Evolutionary conservation across 2,329 filamentous ascomycete species (phyloP).

Genomic region (Nemania sp.): DNA sequence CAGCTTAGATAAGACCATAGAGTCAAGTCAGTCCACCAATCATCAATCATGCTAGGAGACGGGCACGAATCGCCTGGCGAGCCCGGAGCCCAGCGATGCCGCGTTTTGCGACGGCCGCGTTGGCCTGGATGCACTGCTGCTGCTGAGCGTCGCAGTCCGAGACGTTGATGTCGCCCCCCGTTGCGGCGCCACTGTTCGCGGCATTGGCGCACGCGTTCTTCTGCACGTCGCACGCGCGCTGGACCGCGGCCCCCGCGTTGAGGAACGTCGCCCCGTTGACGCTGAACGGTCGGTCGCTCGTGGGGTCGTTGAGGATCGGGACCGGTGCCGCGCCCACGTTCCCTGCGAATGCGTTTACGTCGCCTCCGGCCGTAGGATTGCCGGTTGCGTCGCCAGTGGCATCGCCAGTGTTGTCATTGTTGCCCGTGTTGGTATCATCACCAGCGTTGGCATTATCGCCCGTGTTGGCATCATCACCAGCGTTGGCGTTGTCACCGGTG

Average conservation of each 20-base stretch:
- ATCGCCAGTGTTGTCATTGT: constrained; percentile 7
- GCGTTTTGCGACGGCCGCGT: constrained; percentile 22
- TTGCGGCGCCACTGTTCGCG: constrained; percentile 47
- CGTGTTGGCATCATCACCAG: constrained; percentile 1
- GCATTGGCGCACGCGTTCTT: constrained; percentile 56
- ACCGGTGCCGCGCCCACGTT: constrained; percentile 48
- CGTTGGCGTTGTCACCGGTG: constrained; percentile 10
- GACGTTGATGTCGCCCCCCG: constrained; percentile 40
- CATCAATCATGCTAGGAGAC: too few species aligned
- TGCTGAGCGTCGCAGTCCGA: constrained; percentile 51
- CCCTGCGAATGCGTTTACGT: constrained; percentile 54
- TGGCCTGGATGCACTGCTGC: constrained; percentile 41
- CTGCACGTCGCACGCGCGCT: constrained; percentile 55
- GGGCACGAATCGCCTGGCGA: not conserved
- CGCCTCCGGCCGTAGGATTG: constrained; percentile 28
- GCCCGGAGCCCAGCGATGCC: constrained; percentile 11
- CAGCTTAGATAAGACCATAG: not conserved
- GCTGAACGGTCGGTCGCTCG: constrained; percentile 49
- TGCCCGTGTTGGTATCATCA: constrained; percentile 14
- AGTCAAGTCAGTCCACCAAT: not conserved
- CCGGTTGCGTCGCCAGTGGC: constrained; percentile 6
- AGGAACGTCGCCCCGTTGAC: constrained; percentile 62
- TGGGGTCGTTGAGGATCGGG: constrained; percentile 45
- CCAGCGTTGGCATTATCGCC: constrained; percentile 14
- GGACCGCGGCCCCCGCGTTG: constrained; percentile 49